Evolutionary conservation across 139 green algal genomes (phyloP), one percentile per base, ranked within the genome.

Genomic region (Trebouxia sp.): DNA sequence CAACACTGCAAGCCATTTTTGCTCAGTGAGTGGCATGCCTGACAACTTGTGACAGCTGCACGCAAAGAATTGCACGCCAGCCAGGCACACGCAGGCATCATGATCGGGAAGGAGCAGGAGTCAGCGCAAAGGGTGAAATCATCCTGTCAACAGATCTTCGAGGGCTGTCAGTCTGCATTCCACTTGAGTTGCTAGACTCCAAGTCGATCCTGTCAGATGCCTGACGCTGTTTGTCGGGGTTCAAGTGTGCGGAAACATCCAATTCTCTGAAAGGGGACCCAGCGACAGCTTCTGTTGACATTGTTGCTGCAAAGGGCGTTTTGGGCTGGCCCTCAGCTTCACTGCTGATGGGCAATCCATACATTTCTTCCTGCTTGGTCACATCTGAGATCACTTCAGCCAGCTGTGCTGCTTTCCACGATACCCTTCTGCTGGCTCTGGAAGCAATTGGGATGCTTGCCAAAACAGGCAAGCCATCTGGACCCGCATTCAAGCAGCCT

Each of bases 71-170:
- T n/a, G n/a, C n/a, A n/a, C n/a, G n/a, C n/a, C n/a, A n/a, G n/a
- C n/a, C n/a, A n/a, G n/a, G n/a, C n/a, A n/a, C n/a, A n/a, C n/a
- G n/a, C n/a, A n/a, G n/a, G 58, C 58, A 69, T 69, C 30, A 69
- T 11, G 58, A 69, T 24, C 12, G 58, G 28, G 58, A 69, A 30
- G 58, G 58, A 41, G 30, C 58, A 69, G 58, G 58, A 26, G 28
- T 69, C 58, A 69, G 14, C 22, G 58, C 58, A 69, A 69, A 69
- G 30, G 58, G 58, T 42, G 58, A 69, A 12, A 69, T 30, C 58
- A 69, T 69, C 11, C 58, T 28, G 26, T 41, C 30, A 22, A 69
- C 6, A 22, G 58, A 69, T 12, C 30, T 38, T 9, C 28, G 9
- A 6, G 28, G 39, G 28, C 24, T 69, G 58, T 6, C 20, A 14